phyloP scores from a whole-genome alignment of 192 early-diverging fungal species.

The Coemansia sp. region DNA sequence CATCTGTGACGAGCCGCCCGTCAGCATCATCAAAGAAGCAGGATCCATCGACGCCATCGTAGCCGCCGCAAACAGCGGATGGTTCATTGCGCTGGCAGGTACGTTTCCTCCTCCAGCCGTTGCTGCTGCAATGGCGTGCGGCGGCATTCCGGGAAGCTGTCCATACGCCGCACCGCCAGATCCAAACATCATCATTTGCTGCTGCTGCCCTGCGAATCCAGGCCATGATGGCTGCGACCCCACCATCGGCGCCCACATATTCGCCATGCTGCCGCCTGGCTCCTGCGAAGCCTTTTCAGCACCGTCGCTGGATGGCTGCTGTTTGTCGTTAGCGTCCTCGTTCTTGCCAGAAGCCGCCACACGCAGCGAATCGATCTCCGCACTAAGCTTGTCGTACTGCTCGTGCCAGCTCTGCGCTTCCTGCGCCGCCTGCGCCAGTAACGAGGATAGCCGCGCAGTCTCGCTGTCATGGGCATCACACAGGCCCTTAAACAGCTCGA shows the following conservation, averaged over 20 bases:
- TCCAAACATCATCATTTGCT: conserved; percentile 17
- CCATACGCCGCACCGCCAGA: conserved; percentile 13
- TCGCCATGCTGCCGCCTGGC: neutral
- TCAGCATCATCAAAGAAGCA: conserved; percentile 22
- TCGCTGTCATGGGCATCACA: conserved; percentile 24
- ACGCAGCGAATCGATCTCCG: conserved; percentile 15
- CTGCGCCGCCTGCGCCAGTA: conserved; percentile 36
- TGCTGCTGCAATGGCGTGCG: conserved; percentile 11
- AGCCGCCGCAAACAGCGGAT: conserved; percentile 2
- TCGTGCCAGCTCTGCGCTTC: conserved; percentile 41
- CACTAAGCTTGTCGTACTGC: conserved; percentile 14
- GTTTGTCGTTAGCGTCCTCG: neutral
- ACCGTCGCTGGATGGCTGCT: neutral
- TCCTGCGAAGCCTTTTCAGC: neutral
- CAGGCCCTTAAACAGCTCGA: conserved; percentile 25
- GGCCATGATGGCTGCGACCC: neutral
- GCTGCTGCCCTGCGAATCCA: conserved; percentile 10
- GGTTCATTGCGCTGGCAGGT: neutral
- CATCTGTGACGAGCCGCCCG: conserved; percentile 9
- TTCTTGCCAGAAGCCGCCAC: neutral
- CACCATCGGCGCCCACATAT: neutral
- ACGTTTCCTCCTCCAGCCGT: neutral
- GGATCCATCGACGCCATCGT: conserved; percentile 12
- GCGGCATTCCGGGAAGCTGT: conserved; percentile 21
- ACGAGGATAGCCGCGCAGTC: conserved; percentile 21